Evolutionary conservation across 345 rosid genomes (phyloP), one percentile per base, ranked within the genome.

Genomic region (Syzygium jambos): DNA sequence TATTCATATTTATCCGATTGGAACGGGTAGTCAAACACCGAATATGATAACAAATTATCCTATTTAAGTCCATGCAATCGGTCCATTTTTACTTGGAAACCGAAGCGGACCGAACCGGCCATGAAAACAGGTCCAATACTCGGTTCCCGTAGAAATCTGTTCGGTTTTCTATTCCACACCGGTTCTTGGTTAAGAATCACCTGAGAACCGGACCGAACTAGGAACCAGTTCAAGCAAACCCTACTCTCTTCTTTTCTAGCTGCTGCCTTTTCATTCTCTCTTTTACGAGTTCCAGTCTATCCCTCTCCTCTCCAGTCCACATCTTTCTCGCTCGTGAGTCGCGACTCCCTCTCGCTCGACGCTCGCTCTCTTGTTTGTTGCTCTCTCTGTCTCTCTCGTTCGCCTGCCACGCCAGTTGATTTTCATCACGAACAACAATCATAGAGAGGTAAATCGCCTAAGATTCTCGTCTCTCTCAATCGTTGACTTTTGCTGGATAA

Each of bases 81-180:
- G 5, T 61, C 4, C 4, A 61, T 0, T 61, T 61, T 0, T 13
- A 61, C 2, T 1, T 1, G 2, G 0, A 13, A 61, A 61, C 3
- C 34, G 1, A 7, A 61, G n/a, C 12, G 27, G 34, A 11, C 0
- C n/a, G 73, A 0, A 61, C 34, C 34, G 0, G 5, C 6, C 2
- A 27, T 13, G 68, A 13, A 27, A 61, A 61, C 34, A 61, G 6
- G 27, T n/a, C 34, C 9, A 0, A 0, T 25, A 25, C 65, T 29
- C 0, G 3, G 13, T 51, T 51, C 27, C 16, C 7, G 1, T 43
- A 7, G 46, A 43, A 43, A 43, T 43, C 7, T 12, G 11, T 61
- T 17, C 9, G 0, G 0, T 25, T 59, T 29, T 15, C 0, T 3
- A 11, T 51, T 51, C 27, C 30, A 59, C 65, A 59, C 27, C 34